Percentiles rank a stretch among this genome's conserved stretches.
Conservation (phyloP, 495 filamentous ascomycete genomes). For the Neurospora discreta region DNA sequence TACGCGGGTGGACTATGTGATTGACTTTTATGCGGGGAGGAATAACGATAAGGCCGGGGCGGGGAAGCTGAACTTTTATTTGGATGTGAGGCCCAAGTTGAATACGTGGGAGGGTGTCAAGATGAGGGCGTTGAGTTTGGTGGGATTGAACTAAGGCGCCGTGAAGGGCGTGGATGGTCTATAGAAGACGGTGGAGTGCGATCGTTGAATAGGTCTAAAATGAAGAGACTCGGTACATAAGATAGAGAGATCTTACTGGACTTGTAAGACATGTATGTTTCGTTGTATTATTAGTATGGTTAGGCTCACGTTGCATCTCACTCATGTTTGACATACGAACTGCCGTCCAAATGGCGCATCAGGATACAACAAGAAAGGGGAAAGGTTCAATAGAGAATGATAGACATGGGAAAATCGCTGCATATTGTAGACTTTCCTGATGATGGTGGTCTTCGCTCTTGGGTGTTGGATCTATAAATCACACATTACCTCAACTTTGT, state of each 20-base stretch:
- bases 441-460: not conserved
- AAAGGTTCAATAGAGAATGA: not conserved
- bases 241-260: not conserved
- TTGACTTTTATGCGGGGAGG: constrained; percentile 91
- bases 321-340: not conserved
- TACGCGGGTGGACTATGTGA: constrained; percentile 83
- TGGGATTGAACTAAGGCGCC: constrained; percentile 44
- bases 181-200: not conserved
- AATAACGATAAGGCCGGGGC: constrained; percentile 38
- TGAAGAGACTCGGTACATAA: not conserved
- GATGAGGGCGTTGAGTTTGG: constrained; percentile 58
- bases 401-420: not conserved
- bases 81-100: constrained; percentile 92
- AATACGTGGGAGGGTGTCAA: constrained; percentile 82
- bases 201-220: not conserved
- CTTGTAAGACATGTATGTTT: not conserved
- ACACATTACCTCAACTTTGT: not conserved
- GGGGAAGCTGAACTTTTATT: constrained; percentile 71
- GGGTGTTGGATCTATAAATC: not conserved
- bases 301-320: not conserved
- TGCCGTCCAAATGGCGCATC: not conserved
- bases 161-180: not conserved
- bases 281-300: not conserved
- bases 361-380: not conserved
- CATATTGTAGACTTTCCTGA: not conserved